phyloP scores from a whole-genome alignment of 306 rosid species.

The Lathyrus tuberosus region DNA sequence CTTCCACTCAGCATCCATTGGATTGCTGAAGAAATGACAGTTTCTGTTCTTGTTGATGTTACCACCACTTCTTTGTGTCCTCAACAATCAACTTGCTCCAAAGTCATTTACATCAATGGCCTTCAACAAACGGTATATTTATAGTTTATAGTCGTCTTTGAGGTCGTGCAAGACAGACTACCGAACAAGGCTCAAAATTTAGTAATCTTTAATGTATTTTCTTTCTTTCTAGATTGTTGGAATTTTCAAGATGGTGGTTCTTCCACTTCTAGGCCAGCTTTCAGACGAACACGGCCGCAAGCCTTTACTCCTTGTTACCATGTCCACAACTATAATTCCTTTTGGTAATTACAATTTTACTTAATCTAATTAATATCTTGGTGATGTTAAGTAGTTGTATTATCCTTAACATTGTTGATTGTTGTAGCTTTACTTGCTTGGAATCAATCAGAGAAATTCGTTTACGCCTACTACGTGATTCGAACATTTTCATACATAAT shows the following conservation, averaged over 20 bases:
- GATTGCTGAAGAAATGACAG: conserved; percentile 86
- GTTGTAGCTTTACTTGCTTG: conserved; percentile 60
- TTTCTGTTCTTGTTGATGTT: conserved; percentile 84
- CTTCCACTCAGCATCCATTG: conserved; percentile 71
- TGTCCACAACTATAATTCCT: conserved; percentile 65
- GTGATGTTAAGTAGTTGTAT: too few species aligned
- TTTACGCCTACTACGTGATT: conserved; percentile 64
- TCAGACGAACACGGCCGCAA: conserved; percentile 87
- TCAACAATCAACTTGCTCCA: conserved; percentile 53
- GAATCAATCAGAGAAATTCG: conserved; percentile 55
- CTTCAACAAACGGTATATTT: conserved; percentile 66
- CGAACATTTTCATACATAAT: conserved; percentile 62
- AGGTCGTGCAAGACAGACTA: too few species aligned
- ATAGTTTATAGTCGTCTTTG: too few species aligned
- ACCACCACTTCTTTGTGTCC: conserved; percentile 67
- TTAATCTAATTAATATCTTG: neutral
- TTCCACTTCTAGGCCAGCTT: conserved; percentile 84
- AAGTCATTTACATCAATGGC: conserved; percentile 69
- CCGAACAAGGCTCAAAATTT: too few species aligned
- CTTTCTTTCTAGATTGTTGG: conserved; percentile 59
- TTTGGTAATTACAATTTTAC: conserved; percentile 46
- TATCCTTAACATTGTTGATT: neutral
- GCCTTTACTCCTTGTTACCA: conserved; percentile 66
- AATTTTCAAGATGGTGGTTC: conserved; percentile 74
- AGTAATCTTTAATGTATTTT: conserved; percentile 10